phyloP scores from a whole-genome alignment of 306 rosid species.

The Luffa aegyptiaca region DNA sequence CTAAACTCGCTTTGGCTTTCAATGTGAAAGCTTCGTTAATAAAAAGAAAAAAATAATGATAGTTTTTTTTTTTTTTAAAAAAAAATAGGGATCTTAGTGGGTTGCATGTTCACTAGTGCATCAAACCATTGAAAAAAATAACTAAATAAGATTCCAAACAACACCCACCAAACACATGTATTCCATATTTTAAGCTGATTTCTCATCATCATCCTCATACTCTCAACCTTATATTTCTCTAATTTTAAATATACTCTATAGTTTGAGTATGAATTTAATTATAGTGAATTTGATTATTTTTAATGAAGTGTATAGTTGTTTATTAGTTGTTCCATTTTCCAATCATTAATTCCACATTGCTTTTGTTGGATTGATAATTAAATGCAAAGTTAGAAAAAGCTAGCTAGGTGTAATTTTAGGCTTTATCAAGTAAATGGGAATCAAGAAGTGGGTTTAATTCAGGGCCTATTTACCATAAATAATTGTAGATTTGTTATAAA shows the following conservation, averaged over 20 bases:
- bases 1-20: too few relatives aligned
- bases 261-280: not conserved
- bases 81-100: not conserved
- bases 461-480: not conserved
- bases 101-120: not conserved
- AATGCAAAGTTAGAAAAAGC: not conserved
- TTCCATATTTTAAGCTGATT: not conserved
- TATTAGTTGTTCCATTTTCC: not conserved
- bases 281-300: not conserved
- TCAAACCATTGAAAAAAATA: not conserved
- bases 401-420: not conserved
- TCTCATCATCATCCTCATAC: conserved; percentile 2
- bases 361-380: not conserved
- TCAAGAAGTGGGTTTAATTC: not conserved
- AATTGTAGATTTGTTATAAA: not conserved
- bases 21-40: not conserved
- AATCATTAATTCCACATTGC: not conserved
- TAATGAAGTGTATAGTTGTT: not conserved
- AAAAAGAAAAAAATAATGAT: not conserved
- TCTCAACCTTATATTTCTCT: not conserved
- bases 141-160: not conserved
- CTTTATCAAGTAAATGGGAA: not conserved
- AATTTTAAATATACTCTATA: not conserved
- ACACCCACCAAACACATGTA: not conserved
- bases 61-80: not conserved